Conservation (phyloP, 352 stramenopile genomes). For the Pythium phragmitis region DNA sequence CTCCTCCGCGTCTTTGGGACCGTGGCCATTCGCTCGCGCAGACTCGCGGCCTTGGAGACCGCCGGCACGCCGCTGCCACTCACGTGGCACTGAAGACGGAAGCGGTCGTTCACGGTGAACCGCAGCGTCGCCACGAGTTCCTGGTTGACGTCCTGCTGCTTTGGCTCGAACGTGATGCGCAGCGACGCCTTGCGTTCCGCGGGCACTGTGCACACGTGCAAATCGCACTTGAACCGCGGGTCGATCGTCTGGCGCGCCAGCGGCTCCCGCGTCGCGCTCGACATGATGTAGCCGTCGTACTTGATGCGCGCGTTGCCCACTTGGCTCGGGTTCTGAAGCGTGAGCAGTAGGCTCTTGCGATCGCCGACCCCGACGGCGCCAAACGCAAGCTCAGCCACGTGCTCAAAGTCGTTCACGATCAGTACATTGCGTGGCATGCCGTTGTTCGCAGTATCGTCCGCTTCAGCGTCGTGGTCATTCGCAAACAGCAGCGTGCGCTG, state of each 20-base stretch:
- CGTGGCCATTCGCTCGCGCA: slow-evolving; percentile 15
- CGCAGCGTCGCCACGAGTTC: slow-evolving; percentile 44
- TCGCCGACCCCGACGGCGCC: slow-evolving; percentile 48
- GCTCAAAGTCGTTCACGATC: slow-evolving; percentile 48
- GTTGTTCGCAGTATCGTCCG: slow-evolving; percentile 1
- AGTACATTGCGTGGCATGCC: slow-evolving; percentile 24
- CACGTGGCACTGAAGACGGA: slow-evolving; percentile 51
- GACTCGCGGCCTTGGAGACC: neutral
- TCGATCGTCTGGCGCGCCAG: slow-evolving; percentile 17
- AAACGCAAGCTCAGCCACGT: slow-evolving; percentile 46
- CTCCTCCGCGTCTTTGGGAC: neutral
- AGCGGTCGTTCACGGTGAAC: slow-evolving; percentile 67
- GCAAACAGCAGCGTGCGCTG: slow-evolving; percentile 22
- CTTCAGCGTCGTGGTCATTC: neutral
- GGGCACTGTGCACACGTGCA: slow-evolving; percentile 71
- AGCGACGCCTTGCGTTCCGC: slow-evolving; percentile 51
- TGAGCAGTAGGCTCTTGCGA: slow-evolving; percentile 47
- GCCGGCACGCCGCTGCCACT: slow-evolving; percentile 22
- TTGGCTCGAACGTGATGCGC: slow-evolving; percentile 64
- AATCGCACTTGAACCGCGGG: slow-evolving; percentile 64
- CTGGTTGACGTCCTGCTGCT: slow-evolving; percentile 36
- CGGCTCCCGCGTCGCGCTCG: slow-evolving; percentile 20
- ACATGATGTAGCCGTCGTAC: slow-evolving; percentile 60
- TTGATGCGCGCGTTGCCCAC: slow-evolving; percentile 60
- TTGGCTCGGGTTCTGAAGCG: slow-evolving; percentile 58